Evolutionary conservation across 164 flowering plant genomes (phyloP).

Genomic region (Malania oleifera): DNA sequence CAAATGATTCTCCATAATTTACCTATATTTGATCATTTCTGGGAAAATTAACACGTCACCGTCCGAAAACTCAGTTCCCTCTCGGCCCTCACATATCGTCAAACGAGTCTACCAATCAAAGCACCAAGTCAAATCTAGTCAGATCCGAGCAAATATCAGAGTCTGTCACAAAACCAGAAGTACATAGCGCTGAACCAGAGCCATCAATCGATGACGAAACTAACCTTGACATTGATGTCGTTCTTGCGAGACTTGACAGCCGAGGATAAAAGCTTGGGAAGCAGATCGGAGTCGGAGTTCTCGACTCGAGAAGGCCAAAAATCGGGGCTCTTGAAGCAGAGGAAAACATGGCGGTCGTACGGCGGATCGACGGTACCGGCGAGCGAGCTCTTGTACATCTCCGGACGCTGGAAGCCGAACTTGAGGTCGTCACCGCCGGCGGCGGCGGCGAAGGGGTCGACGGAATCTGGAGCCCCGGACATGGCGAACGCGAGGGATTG

Average conservation of each 20-base stretch:
- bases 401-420: conserved; percentile 69
- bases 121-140: background rate
- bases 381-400: conserved; percentile 56
- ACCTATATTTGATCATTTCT: conserved; percentile 86
- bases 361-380: conserved; percentile 47
- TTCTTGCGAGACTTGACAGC: conserved; percentile 54
- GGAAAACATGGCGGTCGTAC: conserved; percentile 83
- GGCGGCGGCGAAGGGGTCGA: background rate
- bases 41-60: conserved; percentile 88
- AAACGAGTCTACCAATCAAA: conserved; percentile 47
- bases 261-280: conserved; percentile 51
- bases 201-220: background rate
- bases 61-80: conserved; percentile 41
- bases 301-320: conserved; percentile 72
- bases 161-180: background rate
- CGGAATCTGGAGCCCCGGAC: background rate
- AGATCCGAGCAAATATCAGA: conserved; percentile 2
- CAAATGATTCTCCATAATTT: background rate
- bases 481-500: background rate
- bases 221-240: conserved; percentile 52
- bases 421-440: conserved; percentile 29
- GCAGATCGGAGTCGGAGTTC: conserved; percentile 43
- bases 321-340: conserved; percentile 61
- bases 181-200: background rate
- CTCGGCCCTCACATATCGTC: conserved; percentile 64